Percentiles rank a stretch among this genome's conserved stretches.
Conservation (phyloP, 108 stramenopile species). For the Nitzschia sp. region DNA sequence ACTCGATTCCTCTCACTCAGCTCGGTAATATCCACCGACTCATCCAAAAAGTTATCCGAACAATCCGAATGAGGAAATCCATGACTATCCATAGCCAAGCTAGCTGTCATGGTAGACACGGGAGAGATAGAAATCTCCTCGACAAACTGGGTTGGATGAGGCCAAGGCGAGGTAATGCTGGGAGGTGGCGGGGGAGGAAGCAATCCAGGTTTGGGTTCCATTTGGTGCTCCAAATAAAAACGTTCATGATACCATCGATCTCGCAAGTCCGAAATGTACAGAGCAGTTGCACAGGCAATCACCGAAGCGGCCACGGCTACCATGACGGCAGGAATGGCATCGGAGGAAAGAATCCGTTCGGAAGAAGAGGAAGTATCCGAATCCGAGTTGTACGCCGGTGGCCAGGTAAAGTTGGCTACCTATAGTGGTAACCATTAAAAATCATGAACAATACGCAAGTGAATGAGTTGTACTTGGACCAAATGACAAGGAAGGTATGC, state of each 20-base stretch:
- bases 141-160: background rate
- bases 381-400: background rate
- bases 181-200: background rate
- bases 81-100: conserved; percentile 8
- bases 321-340: conserved; percentile 26
- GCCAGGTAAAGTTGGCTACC: conserved; percentile 5
- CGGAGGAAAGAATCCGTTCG: conserved; percentile 9
- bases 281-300: conserved; percentile 9
- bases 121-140: conserved; percentile 6
- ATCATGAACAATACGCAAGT: too few species aligned
- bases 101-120: conserved; percentile 18
- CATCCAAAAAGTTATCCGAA: conserved; percentile 15
- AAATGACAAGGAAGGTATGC: too few species aligned
- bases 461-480: too few species aligned
- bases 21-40: conserved; percentile 11
- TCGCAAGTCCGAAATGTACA: conserved; percentile 18
- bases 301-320: conserved; percentile 15
- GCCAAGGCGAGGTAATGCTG: background rate
- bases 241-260: conserved; percentile 18
- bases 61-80: background rate
- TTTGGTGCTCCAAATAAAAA: background rate
- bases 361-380: background rate
- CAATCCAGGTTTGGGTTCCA: background rate
- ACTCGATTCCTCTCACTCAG: conserved; percentile 32
- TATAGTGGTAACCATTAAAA: too few species aligned